These are phyloP conservation scores for Adansonia grandidieri DNA, from an alignment of 441 rosid species.

Conservation along the genomic window DNA sequence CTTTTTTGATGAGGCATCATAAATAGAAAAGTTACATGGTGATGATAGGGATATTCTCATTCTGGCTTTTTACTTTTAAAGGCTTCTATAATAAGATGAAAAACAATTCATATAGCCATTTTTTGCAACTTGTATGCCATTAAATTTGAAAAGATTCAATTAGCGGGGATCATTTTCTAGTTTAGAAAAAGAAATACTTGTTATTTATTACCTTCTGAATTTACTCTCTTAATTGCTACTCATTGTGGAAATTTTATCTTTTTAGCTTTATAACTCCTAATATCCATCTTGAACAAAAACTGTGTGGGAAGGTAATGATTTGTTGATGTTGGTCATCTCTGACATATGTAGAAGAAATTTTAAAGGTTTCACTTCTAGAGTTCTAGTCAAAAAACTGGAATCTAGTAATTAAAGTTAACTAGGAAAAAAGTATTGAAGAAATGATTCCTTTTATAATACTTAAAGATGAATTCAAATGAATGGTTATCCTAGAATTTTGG, in stretches of 20 bases:
- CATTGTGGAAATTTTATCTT: not conserved
- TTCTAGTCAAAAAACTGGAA: not conserved
- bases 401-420: not conserved
- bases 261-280: not conserved
- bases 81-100: not conserved
- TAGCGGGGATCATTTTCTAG: not conserved
- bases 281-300: not conserved
- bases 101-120: slow-evolving; percentile 23
- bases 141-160: slow-evolving; percentile 21
- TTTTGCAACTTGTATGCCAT: not conserved
- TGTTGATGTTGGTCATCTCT: not conserved
- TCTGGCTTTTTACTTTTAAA: slow-evolving; percentile 19
- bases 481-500: slow-evolving; percentile 8
- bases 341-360: slow-evolving; percentile 6
- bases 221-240: not conserved
- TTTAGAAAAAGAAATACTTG: not conserved
- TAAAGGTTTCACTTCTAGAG: not conserved
- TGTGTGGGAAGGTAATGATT: not conserved
- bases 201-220: not conserved
- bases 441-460: not conserved
- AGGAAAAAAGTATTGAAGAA: not conserved
- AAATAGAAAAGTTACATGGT: slow-evolving; percentile 30
- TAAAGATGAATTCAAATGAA: slow-evolving; percentile 5
- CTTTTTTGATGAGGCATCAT: slow-evolving; percentile 39
- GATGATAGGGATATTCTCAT: slow-evolving; percentile 31